A percentile compares a stretch with the other conserved stretches of the same genome.
Evolutionary conservation across 768 basidiomycete species (phyloP).

Genomic region (Mycena belliarum): DNA sequence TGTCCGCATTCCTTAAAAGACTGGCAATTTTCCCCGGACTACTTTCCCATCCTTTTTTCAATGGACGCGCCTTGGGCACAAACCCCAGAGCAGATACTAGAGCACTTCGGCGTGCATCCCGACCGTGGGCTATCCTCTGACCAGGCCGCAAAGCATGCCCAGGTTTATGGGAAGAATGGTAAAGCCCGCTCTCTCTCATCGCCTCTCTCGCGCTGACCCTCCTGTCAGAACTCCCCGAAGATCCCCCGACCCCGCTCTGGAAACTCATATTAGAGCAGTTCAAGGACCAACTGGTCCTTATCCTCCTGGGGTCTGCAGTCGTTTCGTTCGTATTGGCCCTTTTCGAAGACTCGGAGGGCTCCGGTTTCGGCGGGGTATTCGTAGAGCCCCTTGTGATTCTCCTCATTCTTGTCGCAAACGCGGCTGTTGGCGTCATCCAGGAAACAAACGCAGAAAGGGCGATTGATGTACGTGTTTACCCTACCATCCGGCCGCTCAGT

Average conservation of each 20-base stretch:
- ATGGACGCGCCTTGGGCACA: conserved; percentile 84
- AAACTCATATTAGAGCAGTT: conserved; percentile 97
- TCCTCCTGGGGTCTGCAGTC: conserved; percentile 90
- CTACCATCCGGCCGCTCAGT: conserved; percentile 7
- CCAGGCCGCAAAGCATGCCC: conserved; percentile 72
- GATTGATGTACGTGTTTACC: conserved; percentile 76
- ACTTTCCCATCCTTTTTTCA: conserved; percentile 24
- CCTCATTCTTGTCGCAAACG: conserved; percentile 94
- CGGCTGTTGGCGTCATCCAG: conserved; percentile 96
- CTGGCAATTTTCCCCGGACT: no score
- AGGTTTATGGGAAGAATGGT: conserved; percentile 89
- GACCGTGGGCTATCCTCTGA: conserved; percentile 61
- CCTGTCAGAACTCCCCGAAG: conserved; percentile 83
- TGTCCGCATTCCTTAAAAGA: conserved; percentile 8
- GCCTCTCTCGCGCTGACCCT: neutral
- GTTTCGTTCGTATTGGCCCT: conserved; percentile 92
- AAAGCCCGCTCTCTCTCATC: conserved; percentile 20
- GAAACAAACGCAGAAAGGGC: conserved; percentile 96
- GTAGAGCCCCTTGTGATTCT: conserved; percentile 96
- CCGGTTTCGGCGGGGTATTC: conserved; percentile 77
- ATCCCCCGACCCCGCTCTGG: conserved; percentile 89
- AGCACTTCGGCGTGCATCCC: conserved; percentile 70
- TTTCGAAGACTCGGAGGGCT: conserved; percentile 74
- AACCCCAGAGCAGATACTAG: conserved; percentile 65
- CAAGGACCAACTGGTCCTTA: conserved; percentile 97